Conservation (phyloP, 768 basidiomycete genomes). For the Leucocoprinus sp. region DNA sequence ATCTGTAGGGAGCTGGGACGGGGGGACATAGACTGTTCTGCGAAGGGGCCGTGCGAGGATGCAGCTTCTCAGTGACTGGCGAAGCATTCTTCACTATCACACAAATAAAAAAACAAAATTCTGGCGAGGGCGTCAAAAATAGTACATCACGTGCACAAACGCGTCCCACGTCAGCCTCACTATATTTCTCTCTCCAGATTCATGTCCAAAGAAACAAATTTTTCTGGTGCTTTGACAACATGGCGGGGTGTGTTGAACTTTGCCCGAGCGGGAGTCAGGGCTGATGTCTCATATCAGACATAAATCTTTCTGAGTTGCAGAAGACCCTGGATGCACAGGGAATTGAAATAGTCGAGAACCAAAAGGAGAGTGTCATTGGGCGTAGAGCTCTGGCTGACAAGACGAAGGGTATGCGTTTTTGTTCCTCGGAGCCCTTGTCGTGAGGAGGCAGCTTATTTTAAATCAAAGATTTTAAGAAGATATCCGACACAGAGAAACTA, state of each 20-base stretch:
- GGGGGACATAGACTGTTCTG: conserved; percentile 11
- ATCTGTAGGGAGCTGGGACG: conserved; percentile 10
- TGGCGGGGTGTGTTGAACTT: conserved; percentile 66
- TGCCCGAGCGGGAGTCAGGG: not conserved
- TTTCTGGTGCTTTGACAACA: conserved; percentile 84
- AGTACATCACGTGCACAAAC: conserved; percentile 13
- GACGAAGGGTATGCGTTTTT: conserved; percentile 84
- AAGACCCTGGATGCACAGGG: conserved; percentile 90
- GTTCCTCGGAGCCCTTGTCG: not conserved
- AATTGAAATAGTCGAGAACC: conserved; percentile 94
- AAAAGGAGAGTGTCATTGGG: conserved; percentile 93
- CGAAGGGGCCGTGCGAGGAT: not conserved
- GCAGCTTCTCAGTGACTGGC: conserved; percentile 9
- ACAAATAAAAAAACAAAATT: too few relatives aligned
- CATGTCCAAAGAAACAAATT: conserved; percentile 60
- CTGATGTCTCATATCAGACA: conserved; percentile 37
- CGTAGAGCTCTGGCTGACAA: conserved; percentile 92
- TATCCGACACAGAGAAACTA: conserved; percentile 83
- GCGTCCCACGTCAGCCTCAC: conserved; percentile 9
- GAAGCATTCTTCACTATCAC: conserved; percentile 21
- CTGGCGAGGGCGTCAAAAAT: conserved; percentile 6
- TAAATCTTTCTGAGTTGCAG: conserved; percentile 85
- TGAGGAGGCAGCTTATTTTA: not conserved
- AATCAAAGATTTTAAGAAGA: conserved; percentile 85
- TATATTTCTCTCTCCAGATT: conserved; percentile 11